These are phyloP conservation scores for Rubus idaeus DNA, from an alignment of 306 rosid genomes.

Conservation along the genomic window DNA sequence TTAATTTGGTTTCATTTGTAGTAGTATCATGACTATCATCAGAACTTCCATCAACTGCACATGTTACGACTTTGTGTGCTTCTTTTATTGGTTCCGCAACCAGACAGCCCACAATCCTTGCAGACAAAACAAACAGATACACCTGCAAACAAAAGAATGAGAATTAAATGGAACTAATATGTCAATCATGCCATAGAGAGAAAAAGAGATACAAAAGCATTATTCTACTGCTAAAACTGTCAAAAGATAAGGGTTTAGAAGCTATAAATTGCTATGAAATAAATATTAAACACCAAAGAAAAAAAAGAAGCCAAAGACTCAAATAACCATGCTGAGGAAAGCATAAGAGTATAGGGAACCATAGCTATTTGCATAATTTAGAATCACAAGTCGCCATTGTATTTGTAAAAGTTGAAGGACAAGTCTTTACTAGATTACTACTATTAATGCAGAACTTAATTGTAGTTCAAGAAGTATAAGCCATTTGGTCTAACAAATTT, in stretches of 20 bases:
- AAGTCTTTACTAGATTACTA: neutral
- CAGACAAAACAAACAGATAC: conserved; percentile 60
- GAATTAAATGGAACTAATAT: neutral
- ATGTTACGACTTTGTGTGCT: conserved; percentile 61
- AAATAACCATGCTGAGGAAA: neutral
- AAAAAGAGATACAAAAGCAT: neutral
- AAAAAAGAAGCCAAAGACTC: neutral
- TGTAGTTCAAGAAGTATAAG: neutral
- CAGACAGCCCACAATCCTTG: conserved; percentile 59
- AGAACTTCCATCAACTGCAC: conserved; percentile 28
- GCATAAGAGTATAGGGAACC: neutral
- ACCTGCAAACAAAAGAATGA: conserved; percentile 36
- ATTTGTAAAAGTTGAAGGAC: neutral
- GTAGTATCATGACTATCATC: neutral
- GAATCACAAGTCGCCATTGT: neutral
- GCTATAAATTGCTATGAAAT: neutral
- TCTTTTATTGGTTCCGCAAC: conserved; percentile 68
- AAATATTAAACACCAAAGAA: neutral
- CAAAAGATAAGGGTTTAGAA: neutral
- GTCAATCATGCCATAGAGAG: neutral
- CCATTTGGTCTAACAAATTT: neutral
- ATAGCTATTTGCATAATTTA: neutral
- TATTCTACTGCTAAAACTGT: neutral
- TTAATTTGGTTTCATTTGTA: conserved; percentile 30
- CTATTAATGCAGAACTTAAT: neutral